Evolutionary conservation across 140 eudicot genomes (phyloP).

Genomic region (Anethum foeniculum): DNA sequence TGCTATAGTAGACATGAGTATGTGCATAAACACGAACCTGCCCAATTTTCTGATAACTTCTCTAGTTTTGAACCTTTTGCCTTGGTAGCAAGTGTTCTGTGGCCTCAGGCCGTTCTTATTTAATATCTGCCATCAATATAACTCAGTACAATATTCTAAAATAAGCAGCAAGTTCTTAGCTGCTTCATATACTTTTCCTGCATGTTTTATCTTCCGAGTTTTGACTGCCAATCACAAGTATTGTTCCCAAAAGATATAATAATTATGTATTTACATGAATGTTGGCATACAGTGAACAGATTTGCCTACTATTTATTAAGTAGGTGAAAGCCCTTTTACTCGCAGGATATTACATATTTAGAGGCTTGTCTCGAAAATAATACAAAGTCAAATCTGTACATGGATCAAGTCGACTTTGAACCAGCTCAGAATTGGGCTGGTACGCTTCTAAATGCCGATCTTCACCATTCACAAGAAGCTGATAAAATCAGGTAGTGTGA

Average conservation of each 20-base stretch:
- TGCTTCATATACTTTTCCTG: background rate
- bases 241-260: background rate
- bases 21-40: background rate
- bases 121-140: background rate
- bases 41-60: background rate
- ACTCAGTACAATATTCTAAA: background rate
- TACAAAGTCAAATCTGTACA: constrained; percentile 78
- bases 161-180: background rate
- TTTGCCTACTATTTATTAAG: constrained; percentile 10
- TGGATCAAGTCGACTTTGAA: constrained; percentile 99
- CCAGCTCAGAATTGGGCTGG: constrained; percentile 86
- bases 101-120: background rate
- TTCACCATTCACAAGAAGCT: constrained; percentile 37
- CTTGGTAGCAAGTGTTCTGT: background rate
- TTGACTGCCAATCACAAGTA: background rate
- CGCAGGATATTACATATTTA: constrained; percentile 79
- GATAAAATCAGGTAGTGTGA: constrained; percentile 32
- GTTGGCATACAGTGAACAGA: background rate
- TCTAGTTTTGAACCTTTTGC: background rate
- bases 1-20: background rate
- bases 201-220: background rate
- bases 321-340: background rate
- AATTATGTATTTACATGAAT: background rate
- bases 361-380: constrained; percentile 97
- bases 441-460: constrained; percentile 54